Evolutionary conservation across 2,329 filamentous ascomycete species (phyloP).

Genomic region (Sporothrix humicola): DNA sequence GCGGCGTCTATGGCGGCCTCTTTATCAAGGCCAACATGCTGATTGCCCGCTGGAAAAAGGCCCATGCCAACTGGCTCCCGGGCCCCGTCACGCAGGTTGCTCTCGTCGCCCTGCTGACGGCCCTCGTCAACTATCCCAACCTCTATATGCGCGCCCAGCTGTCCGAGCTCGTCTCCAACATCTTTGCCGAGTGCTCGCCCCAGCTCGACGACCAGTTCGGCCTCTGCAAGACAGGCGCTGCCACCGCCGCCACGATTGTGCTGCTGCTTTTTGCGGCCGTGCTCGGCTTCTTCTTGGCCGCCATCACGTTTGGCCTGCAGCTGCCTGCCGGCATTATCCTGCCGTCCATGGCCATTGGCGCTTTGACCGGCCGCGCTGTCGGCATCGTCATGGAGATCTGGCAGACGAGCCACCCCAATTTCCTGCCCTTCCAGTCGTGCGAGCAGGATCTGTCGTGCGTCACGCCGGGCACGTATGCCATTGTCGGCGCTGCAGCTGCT

Average conservation of each 20-base stretch:
- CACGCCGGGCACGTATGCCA: conserved; percentile 93
- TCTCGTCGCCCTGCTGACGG: conserved; percentile 78
- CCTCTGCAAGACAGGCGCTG: conserved; percentile 85
- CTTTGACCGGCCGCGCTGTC: conserved; percentile 84
- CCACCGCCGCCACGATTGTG: conserved; percentile 80
- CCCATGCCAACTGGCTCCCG: conserved; percentile 63
- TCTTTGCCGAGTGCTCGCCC: conserved; percentile 89
- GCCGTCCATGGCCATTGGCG: conserved; percentile 94
- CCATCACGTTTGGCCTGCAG: conserved; percentile 89
- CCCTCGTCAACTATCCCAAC: conserved; percentile 92
- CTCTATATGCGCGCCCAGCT: conserved; percentile 94
- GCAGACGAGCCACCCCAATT: conserved; percentile 77
- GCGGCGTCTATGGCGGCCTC: conserved; percentile 90
- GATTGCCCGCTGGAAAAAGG: conserved; percentile 79
- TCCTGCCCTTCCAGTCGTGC: conserved; percentile 79
- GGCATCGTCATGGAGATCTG: conserved; percentile 89
- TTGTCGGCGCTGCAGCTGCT: conserved; percentile 93
- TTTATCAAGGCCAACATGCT: conserved; percentile 96
- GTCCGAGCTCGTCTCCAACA: conserved; percentile 85
- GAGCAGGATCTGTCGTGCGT: conserved; percentile 86
- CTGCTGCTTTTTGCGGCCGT: conserved; percentile 81
- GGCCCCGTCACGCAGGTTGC: conserved; percentile 80
- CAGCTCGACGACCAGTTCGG: conserved; percentile 85
- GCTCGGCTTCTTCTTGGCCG: conserved; percentile 82
- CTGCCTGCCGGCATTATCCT: conserved; percentile 95